These are phyloP conservation scores for Lepidium didymum DNA, from an alignment of 345 rosid genomes.

Conservation along the genomic window DNA sequence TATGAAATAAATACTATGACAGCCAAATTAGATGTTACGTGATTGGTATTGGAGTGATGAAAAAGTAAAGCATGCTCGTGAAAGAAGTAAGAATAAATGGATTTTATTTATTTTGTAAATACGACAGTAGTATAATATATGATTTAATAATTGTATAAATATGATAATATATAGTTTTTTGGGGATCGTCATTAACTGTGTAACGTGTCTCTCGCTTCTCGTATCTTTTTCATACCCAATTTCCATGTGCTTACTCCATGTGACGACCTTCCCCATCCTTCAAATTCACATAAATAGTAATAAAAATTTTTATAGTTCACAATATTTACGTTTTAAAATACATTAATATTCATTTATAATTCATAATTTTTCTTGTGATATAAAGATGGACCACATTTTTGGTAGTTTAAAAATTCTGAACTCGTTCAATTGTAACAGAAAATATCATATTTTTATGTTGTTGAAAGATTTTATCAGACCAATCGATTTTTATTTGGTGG, in stretches of 20 bases:
- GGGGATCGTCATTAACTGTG: constrained; percentile 23
- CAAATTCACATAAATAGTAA: background rate
- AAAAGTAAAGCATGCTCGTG: constrained; percentile 36
- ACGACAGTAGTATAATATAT: background rate
- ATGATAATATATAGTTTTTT: background rate
- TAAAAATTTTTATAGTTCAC: background rate
- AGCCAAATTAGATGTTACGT: constrained; percentile 13
- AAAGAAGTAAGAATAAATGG: constrained; percentile 16
- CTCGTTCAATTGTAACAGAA: background rate
- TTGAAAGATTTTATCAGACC: background rate
- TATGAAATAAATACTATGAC: constrained; percentile 2
- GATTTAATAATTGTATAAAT: background rate
- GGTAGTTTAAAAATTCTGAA: background rate
- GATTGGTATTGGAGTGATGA: constrained; percentile 27
- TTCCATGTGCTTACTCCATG: constrained; percentile 35
- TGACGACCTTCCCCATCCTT: constrained; percentile 28
- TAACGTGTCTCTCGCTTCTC: constrained; percentile 35
- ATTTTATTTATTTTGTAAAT: background rate
- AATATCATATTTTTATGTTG: background rate
- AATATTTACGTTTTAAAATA: background rate
- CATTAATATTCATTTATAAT: background rate
- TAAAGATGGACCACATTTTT: constrained; percentile 14
- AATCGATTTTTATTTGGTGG: background rate
- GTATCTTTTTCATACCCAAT: constrained; percentile 26
- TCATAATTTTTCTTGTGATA: background rate